These are phyloP conservation scores for Desmodesmus armatus DNA, from an alignment of 139 green algal species.

Conservation along the genomic window DNA sequence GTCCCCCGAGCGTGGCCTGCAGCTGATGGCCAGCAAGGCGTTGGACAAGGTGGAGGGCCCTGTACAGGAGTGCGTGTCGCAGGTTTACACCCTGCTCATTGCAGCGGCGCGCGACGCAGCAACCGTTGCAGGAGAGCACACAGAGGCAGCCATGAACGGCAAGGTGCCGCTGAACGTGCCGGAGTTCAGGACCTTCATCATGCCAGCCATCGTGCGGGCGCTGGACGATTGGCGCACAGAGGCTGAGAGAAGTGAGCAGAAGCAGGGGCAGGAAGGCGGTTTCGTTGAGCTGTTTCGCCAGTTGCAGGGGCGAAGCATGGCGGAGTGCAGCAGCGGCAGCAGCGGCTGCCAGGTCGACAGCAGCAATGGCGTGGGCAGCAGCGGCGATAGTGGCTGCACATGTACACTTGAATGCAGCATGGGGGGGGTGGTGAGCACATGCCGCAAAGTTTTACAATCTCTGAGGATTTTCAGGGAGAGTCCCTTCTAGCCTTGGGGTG, in stretches of 20 bases:
- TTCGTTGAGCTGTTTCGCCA: background rate
- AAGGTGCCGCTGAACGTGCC: slow-evolving; percentile 77
- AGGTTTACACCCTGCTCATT: slow-evolving; percentile 75
- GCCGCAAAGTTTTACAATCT: too few relatives aligned
- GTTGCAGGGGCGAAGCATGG: background rate
- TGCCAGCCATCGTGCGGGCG: slow-evolving; percentile 71
- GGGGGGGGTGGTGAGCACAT: too few relatives aligned
- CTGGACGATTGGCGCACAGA: slow-evolving; percentile 86
- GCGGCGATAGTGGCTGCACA: too few relatives aligned
- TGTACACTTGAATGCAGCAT: too few relatives aligned
- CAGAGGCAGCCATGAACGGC: slow-evolving; percentile 66
- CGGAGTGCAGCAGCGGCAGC: background rate
- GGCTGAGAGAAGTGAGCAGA: slow-evolving; percentile 60
- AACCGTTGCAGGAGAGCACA: slow-evolving; percentile 67
- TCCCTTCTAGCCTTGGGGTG: too few relatives aligned
- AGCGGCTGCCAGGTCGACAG: background rate
- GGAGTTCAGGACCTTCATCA: slow-evolving; percentile 86
- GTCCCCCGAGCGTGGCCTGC: slow-evolving; percentile 88
- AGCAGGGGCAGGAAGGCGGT: background rate
- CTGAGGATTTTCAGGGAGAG: too few relatives aligned
- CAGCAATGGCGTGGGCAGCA: background rate
- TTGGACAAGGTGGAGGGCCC: slow-evolving; percentile 64
- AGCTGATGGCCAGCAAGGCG: slow-evolving; percentile 77
- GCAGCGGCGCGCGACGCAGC: slow-evolving; percentile 71
- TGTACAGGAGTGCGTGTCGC: slow-evolving; percentile 41